Evolutionary conservation across 768 basidiomycete genomes (phyloP).

Genomic region (Naganishia friedmannii): DNA sequence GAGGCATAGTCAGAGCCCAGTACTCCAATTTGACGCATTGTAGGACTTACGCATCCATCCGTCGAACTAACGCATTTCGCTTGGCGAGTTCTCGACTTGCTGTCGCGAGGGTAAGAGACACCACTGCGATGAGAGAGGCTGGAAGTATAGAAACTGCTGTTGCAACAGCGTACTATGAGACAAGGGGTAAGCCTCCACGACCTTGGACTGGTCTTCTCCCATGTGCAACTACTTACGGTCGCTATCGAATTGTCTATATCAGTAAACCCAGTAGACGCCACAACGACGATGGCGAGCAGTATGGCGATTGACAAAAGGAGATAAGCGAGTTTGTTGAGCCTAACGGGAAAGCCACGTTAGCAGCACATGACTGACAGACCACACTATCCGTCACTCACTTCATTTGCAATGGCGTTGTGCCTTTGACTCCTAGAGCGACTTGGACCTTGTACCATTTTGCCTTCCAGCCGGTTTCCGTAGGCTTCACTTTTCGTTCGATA

Average conservation of each 20-base stretch:
- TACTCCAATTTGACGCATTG: background rate
- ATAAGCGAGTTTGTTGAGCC: slow-evolving; percentile 52
- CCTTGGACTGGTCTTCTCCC: background rate
- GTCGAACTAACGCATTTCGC: slow-evolving; percentile 62
- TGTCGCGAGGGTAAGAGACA: slow-evolving; percentile 62
- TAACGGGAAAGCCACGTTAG: background rate
- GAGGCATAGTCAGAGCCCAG: background rate
- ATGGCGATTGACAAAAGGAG: slow-evolving; percentile 47
- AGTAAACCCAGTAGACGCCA: slow-evolving; percentile 51
- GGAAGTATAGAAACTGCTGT: slow-evolving; percentile 53
- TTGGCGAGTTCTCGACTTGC: slow-evolving; percentile 60
- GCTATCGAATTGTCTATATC: slow-evolving; percentile 32
- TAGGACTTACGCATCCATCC: slow-evolving; percentile 58
- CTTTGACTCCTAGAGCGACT: slow-evolving; percentile 51
- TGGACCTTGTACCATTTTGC: slow-evolving; percentile 29
- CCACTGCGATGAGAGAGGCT: slow-evolving; percentile 57
- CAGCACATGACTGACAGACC: background rate
- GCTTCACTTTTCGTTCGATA: slow-evolving; percentile 30
- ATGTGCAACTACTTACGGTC: slow-evolving; percentile 9
- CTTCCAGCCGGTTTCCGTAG: slow-evolving; percentile 27
- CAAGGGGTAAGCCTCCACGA: background rate
- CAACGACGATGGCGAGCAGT: slow-evolving; percentile 52
- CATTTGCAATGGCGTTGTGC: slow-evolving; percentile 55
- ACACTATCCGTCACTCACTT: slow-evolving; percentile 39
- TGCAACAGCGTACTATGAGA: slow-evolving; percentile 51